Evolutionary conservation across 2,329 filamentous ascomycete species (phyloP), one percentile per base, ranked within the genome.

Genomic region (Biscogniauxia marginata): DNA sequence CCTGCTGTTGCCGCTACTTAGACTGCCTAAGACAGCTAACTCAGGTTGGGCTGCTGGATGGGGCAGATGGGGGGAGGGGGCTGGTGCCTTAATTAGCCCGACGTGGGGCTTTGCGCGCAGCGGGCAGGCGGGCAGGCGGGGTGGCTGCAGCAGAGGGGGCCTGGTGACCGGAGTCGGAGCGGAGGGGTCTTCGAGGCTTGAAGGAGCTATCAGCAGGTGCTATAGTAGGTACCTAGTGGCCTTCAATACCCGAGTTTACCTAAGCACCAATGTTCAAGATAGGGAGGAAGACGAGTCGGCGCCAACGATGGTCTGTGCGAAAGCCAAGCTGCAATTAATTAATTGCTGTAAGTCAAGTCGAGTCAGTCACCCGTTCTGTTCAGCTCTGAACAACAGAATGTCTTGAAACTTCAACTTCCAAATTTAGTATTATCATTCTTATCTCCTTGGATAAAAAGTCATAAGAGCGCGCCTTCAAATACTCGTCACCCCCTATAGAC

Each of bases 61-160:
- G n/a, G 50, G 13, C 45, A 11, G 30, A 9, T 11, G 30, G 30
- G 13, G 30, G 54, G 44, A 49, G 55, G 53, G 56, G 45, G 49
- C 54, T 57, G 59, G 51, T 62, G 57, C 59, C 59, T 62, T 62
- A 62, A 54, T 59, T 58, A 57, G 59, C 47, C 23, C 53, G 30
- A 39, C 57, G 57, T 54, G 56, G 59, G 59, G 57, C 54, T 57
- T 55, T 48, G 48, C n/a, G 55, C 43, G 25, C 46, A 46, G 52
- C 39, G 50, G 57, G 52, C 53, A 50, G 9, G 20, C 48, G 45
- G 47, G 20, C 6, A 53, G 46, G 39, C 45, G 46, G 52, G 30
- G 23, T 46, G 20, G 49, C 47, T 54, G 48, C 45, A 44, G 53
- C 24, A 46, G 24, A 50, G 21, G 52, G 19, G 47, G 8, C 25